Base-by-base conservation (phyloP, 495 filamentous ascomycete genomes). In the Usnea hakonensis region DNA sequence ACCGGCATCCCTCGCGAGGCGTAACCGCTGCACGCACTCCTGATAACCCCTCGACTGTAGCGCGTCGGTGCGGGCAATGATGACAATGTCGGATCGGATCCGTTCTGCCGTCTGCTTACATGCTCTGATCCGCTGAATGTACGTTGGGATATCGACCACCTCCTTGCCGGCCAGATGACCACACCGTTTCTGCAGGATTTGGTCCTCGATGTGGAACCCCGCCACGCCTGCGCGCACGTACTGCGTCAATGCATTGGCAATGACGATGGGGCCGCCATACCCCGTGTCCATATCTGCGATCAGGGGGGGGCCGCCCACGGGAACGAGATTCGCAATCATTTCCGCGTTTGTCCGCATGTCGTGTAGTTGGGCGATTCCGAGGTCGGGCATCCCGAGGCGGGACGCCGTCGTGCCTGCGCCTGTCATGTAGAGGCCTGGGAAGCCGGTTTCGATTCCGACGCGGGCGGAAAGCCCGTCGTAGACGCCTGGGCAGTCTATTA, bases 201-300 rank as follows among this genome's bases (percentile, higher is more conserved):
- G 85, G 72, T 89, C 87, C 73, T 90, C 87, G 59, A 90, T 79
- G 62, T 89, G 85, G 64, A 89, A 76, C 5, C 79, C 87, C 5
- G 86, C 86, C 0, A 89, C 83, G 10, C 85, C 85, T 14, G 83
- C 78, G n/a, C 77, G 77, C 44, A 82, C 80, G 68, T 89, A 90
- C 50, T 82, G 74, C 63, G 80, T 74, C 17, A 87, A 79, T 0
- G 85, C 79, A 38, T 81, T 78, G 28, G 81, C 74, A 16, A 88
- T 81, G 78, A 86, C 83, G 38, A 86, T 63, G 1, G 82, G 81
- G 2, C 79, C 79, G 63, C 83, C 84, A 53, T 79, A 86, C 33
- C 84, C 83, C 5, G 80, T 83, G 71, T 90, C 86, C 64, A 83
- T 84, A 65, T 88, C 86, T 14, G 85, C 85, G 68, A 89, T 87